These are phyloP conservation scores for Isoetes taiwanensis DNA, from an alignment of 75 land plant genomes.

Conservation along the genomic window DNA sequence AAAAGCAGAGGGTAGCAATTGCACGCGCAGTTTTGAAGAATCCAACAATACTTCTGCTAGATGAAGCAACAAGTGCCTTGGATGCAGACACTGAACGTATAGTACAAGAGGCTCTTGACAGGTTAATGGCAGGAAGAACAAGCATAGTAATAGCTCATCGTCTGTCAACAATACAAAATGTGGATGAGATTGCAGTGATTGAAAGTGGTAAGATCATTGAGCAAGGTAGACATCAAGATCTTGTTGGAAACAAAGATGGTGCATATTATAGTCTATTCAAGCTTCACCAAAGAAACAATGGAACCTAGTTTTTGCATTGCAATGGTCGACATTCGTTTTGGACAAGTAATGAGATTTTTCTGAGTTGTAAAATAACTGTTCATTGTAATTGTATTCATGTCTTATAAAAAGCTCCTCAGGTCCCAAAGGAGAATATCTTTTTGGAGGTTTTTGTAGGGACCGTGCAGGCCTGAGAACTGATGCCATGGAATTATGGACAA, in stretches of 20 bases:
- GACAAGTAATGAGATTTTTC: too few relatives aligned
- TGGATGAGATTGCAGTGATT: conserved; percentile 10
- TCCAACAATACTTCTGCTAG: conserved; percentile 38
- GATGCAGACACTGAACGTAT: conserved; percentile 37
- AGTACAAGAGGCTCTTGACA: conserved; percentile 40
- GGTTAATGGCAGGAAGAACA: conserved; percentile 25
- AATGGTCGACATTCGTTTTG: too few relatives aligned
- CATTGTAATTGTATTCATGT: too few relatives aligned
- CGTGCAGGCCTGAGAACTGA: too few relatives aligned
- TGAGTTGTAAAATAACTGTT: too few relatives aligned
- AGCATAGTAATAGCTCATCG: conserved; percentile 15
- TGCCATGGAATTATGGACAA: too few relatives aligned
- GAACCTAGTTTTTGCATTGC: too few relatives aligned
- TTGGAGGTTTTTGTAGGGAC: too few relatives aligned
- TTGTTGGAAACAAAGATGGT: conserved; percentile 6
- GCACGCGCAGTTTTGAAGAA: conserved; percentile 35
- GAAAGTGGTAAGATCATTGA: conserved; percentile 12
- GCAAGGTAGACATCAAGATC: conserved; percentile 1
- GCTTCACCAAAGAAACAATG: too few relatives aligned
- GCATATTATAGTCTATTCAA: conserved; percentile 6
- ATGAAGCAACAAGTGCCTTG: conserved; percentile 45
- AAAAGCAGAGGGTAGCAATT: conserved; percentile 47
- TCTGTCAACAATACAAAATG: conserved; percentile 7
- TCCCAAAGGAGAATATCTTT: too few relatives aligned
- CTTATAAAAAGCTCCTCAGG: too few relatives aligned